Conservation (phyloP, 257 asterid species). For the Phtheirospermum japonicum region DNA sequence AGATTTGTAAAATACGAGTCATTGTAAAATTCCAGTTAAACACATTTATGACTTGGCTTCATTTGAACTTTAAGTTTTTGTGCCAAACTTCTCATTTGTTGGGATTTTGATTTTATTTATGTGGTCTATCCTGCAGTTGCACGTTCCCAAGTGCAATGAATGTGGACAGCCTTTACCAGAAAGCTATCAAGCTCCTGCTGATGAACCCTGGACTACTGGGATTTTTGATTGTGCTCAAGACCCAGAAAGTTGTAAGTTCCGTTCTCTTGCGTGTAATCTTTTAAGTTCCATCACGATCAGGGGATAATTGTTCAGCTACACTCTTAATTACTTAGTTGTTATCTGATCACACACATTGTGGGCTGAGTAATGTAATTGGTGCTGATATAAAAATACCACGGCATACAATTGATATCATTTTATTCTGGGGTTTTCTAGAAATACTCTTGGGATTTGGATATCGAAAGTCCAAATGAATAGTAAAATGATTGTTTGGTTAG, state of each 20-base stretch:
- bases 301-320: not conserved
- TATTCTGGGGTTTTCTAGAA: too few relatives aligned
- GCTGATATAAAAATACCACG: not conserved
- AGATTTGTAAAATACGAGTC: not conserved
- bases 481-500: too few relatives aligned
- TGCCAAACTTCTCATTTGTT: not conserved
- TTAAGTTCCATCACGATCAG: not conserved
- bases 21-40: not conserved
- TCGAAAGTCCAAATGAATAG: too few relatives aligned
- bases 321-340: too few relatives aligned
- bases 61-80: not conserved
- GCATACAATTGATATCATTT: too few relatives aligned
- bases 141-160: constrained; percentile 66
- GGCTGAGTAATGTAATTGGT: too few relatives aligned
- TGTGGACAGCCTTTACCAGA: constrained; percentile 92
- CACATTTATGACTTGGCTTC: not conserved
- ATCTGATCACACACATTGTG: too few relatives aligned
- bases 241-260: constrained; percentile 68
- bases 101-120: constrained; percentile 7
- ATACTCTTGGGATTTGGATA: too few relatives aligned
- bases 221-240: constrained; percentile 73
- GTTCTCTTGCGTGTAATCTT: constrained; percentile 8
- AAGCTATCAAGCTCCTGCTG: constrained; percentile 80
- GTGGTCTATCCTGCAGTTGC: constrained; percentile 46
- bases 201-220: constrained; percentile 87